Evolutionary conservation across 352 stramenopile genomes (phyloP), one percentile per base, ranked within the genome.

Genomic region (Thraustochytrium striatum): DNA sequence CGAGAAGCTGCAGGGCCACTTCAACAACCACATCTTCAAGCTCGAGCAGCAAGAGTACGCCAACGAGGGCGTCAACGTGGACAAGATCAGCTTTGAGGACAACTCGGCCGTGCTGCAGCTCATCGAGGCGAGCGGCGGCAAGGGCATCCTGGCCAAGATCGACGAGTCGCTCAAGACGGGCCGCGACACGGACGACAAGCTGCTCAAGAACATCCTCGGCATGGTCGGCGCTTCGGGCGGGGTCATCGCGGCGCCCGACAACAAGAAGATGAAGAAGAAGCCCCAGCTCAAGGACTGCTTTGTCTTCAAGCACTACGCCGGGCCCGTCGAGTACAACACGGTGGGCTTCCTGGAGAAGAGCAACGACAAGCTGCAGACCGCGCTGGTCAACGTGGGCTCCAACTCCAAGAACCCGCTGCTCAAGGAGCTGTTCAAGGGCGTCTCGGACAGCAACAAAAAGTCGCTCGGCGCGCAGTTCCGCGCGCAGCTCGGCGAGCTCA

Each of bases 301-400:
- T 72, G 94, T 95, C 68, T 88, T 98, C 72, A 92, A 94, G 65
- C 94, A 98, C 85, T 98, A 97, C 83, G 94, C 94, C 2, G 94
- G 94, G 13, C 83, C 91, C 1, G 95, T 98, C 55, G 94, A 87
- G 11, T 98, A 98, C 83, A 90, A 95, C 81, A 93, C 91, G 8
- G 88, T 92, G 5, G 92, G 91, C 30, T 98, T 98, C 84, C 93
- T 97, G 85, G 93, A 97, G 85, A 97, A 97, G 84, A 96, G 98
- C 82, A 92, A 92, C 59, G 94, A 98, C 80, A 92, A 88, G 13
- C 86, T 98, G 39, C 94, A 95, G 83, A 97, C 97, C 69, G 93
- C 97, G 62, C 85, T 98, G 61, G 89, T 96, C 72, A 21, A 69
- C n/a, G 32, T 30, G 21, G 39, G 72, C 8, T n/a, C 52, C 3